These are phyloP conservation scores for Suhomyces canberraensis DNA, from an alignment of 805 yeast species.

Conservation along the genomic window DNA sequence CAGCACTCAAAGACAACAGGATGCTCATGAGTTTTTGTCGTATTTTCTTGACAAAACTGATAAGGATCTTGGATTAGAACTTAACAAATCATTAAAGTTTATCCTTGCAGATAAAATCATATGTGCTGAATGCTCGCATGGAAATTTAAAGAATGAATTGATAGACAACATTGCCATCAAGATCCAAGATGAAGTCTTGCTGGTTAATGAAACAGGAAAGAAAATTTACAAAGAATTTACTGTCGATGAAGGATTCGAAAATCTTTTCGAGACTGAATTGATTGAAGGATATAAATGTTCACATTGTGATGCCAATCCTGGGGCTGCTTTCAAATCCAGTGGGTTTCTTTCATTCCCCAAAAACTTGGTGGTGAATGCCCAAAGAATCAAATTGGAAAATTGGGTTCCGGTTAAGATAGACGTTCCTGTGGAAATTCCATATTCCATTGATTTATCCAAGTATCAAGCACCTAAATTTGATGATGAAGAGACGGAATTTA, in stretches of 20 bases:
- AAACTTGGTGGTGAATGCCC: conserved; percentile 67
- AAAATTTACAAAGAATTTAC: conserved; percentile 48
- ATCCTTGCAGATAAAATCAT: conserved; percentile 60
- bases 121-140: conserved; percentile 56
- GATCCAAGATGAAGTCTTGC: conserved; percentile 41
- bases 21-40: conserved; percentile 84
- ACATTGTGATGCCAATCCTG: conserved; percentile 38
- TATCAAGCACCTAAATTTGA: conserved; percentile 42
- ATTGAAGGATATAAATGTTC: conserved; percentile 64
- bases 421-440: conserved; percentile 62
- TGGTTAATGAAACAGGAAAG: conserved; percentile 39
- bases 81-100: conserved; percentile 62
- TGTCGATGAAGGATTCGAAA: conserved; percentile 47
- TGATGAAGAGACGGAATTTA: conserved; percentile 23
- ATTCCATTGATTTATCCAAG: conserved; percentile 40
- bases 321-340: conserved; percentile 37
- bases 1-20: conserved; percentile 86
- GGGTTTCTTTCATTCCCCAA: conserved; percentile 66
- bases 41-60: conserved; percentile 66
- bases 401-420: conserved; percentile 88
- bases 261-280: conserved; percentile 45
- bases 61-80: conserved; percentile 36
- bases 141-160: conserved; percentile 52
- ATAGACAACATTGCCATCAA: conserved; percentile 66
- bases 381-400: conserved; percentile 76